These are phyloP conservation scores for Suaeda aralocaspica DNA, from an alignment of 148 eudicot species.

Conservation along the genomic window DNA sequence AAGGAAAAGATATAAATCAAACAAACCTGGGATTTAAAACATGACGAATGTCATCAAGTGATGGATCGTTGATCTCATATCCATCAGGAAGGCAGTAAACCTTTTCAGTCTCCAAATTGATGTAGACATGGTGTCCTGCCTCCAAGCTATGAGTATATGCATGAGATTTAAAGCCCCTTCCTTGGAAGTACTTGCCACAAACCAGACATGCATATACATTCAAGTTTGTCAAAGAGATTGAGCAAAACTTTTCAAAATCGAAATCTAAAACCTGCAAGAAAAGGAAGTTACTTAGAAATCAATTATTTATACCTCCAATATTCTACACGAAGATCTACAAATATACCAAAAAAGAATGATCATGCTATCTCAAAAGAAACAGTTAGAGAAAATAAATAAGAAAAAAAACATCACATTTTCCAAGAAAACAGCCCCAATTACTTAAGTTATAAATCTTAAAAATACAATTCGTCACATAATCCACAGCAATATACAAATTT, in stretches of 20 bases:
- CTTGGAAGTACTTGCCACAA: slow-evolving; percentile 94
- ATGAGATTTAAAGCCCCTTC: slow-evolving; percentile 86
- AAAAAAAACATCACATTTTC: neutral
- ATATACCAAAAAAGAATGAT: neutral
- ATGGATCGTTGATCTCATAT: slow-evolving; percentile 87
- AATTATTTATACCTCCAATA: neutral
- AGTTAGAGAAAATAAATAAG: neutral
- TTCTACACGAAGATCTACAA: neutral
- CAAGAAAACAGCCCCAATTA: neutral
- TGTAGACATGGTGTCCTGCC: slow-evolving; percentile 93
- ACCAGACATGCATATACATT: slow-evolving; percentile 96
- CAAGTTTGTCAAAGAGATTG: slow-evolving; percentile 81
- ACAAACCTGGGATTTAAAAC: slow-evolving; percentile 88
- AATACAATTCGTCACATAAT: neutral
- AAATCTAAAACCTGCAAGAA: slow-evolving; percentile 82
- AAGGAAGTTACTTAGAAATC: neutral
- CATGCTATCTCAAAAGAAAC: neutral
- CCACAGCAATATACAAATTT: neutral
- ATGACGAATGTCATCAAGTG: slow-evolving; percentile 83
- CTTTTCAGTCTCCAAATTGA: slow-evolving; percentile 76
- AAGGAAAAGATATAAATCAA: neutral
- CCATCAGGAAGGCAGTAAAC: slow-evolving; percentile 98
- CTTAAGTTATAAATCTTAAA: no score
- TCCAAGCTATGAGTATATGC: slow-evolving; percentile 94
- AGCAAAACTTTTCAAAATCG: slow-evolving; percentile 94